Evolutionary conservation across 225 moss, liverwort and hornwort genomes (phyloP), one percentile per base, ranked within the genome.

Genomic region (Climacium dendroides): DNA sequence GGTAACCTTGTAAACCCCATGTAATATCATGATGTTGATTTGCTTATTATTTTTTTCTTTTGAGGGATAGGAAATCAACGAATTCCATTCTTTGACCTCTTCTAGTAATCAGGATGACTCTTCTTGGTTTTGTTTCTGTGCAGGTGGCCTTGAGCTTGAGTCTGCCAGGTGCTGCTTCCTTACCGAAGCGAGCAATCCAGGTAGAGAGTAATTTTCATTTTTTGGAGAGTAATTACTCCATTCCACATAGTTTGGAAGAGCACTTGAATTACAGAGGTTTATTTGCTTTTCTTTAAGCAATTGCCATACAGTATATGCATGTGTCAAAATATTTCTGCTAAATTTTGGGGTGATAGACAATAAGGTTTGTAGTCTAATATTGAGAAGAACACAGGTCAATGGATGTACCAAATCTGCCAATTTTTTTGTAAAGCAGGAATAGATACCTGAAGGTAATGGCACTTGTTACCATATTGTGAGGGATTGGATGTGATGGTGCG

Each of bases 131-230:
- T 82, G 70, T 84, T 81, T 23, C 78, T 74, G 59, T 87, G 85
- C 95, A 99, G 98, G 96, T 97, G 78, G 98, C 98, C 47, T 81
- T 91, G 87, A 88, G 85, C 47, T 88, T 99, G 79, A 93, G 95
- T 48, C 88, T 99, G 87, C 92, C 88, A 25, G 92, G 93, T 59
- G 97, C 95, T 59, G 93, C 97, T 39, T 87, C 90, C 79, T 88
- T 95, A 74, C 97, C 98, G 54, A 99, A 99, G 90, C 93, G 98
- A 73, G 98, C 98, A 79, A 99, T 99, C 63, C 97, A 99, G 98
- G 98, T 99, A 50, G 50, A 50, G 50, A 50, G 28, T 70, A 48
- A 11, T 75, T 82, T 90, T 17, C 70, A 24, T 55, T 85, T 79
- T 79, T 29, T 74, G 85, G 52, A 23, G 61, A 32, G 60, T 72